phyloP scores from a whole-genome alignment of 345 rosid genomes.

The Nasturtium officinale region DNA sequence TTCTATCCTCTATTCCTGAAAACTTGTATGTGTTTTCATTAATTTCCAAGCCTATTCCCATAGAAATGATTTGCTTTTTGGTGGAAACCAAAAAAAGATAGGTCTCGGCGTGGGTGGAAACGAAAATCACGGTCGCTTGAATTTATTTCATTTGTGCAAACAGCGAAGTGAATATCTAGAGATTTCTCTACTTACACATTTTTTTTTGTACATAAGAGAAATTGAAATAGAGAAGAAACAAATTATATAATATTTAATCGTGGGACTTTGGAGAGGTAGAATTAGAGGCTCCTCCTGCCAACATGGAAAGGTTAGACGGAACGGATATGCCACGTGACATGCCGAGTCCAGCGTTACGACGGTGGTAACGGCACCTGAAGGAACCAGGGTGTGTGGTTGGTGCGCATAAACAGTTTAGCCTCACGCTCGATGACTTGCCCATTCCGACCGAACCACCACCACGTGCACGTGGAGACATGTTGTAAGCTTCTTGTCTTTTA shows the following conservation, averaged over 20 bases:
- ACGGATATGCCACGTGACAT: constrained; percentile 59
- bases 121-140: constrained; percentile 4
- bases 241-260: background rate
- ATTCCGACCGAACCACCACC: constrained; percentile 19
- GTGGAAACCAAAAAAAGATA: background rate
- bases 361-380: constrained; percentile 72
- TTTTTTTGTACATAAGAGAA: constrained; percentile 9
- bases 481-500: constrained; percentile 44
- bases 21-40: background rate
- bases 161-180: constrained; percentile 13
- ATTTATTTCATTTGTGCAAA: background rate
- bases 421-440: constrained; percentile 39
- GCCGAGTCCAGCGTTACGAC: constrained; percentile 40
- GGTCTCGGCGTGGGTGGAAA: background rate
- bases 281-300: constrained; percentile 44
- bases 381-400: constrained; percentile 83
- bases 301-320: constrained; percentile 59
- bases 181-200: constrained; percentile 15
- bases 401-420: constrained; percentile 66
- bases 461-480: constrained; percentile 44
- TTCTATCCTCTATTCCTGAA: background rate
- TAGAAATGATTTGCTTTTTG: background rate
- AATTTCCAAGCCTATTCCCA: background rate
- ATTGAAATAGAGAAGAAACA: constrained; percentile 1
- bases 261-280: constrained; percentile 29